Evolutionary conservation across 306 rosid species (phyloP), one percentile per base, ranked within the genome.

Genomic region (Quercus rubra): DNA sequence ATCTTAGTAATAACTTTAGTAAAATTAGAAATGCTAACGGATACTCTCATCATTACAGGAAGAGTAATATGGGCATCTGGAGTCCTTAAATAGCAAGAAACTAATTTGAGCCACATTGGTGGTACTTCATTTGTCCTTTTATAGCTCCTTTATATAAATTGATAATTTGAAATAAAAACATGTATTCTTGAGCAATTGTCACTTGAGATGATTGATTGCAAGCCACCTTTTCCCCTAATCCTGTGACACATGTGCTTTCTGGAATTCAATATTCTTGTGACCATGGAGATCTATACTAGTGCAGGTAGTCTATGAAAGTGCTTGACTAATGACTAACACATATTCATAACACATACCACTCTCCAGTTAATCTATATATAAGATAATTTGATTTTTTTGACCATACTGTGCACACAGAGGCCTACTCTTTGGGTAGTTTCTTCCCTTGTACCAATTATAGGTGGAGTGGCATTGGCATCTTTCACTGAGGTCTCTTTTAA

Each of bases 401-500:
- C 74, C 73, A 81, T 81, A 70, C 61, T 78, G 80, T 90, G 76
- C 84, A 71, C 72, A 70, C 89, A 95, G 98, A 75, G 35, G 84
- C 97, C 98, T 6, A 83, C 79, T 84, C 62, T 90, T 4, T 87
- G 95, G 98, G 92, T 90, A 75, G 90, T 92, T 92, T 80, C 93
- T 61, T 92, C 99, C 69, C 94, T 95, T 55, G 19, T 92, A n/a
- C 98, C 96, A 41, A 89, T 95, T 81, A 92, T 90, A n/a, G 96
- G 98, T 38, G 99, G 98, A 80, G 99, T 92, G 86, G 93, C 85
- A 80, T 55, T 95, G 79, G 94, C 97, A 72, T 95, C 99, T 56
- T 81, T 89, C 87, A 91, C 98, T 27, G 98, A 92, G 88, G 82
- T 91, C 73, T 87, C 99, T 54, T 95, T 95, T 82, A 95, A 95